Evolutionary conservation across 768 basidiomycete genomes (phyloP).

Genomic region (Tulasnella sp.): DNA sequence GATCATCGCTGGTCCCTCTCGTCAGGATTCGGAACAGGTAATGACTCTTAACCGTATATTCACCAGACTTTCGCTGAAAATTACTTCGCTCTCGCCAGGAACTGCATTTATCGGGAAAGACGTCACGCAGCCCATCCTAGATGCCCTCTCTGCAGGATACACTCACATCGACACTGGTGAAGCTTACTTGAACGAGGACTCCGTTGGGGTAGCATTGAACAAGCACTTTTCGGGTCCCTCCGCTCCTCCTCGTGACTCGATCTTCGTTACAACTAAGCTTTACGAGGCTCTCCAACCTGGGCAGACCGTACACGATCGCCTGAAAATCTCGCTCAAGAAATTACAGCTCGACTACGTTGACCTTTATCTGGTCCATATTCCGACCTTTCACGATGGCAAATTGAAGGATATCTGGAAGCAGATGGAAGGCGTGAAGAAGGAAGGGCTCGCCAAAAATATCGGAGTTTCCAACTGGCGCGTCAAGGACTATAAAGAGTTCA

Average conservation of each 20-base stretch:
- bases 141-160: constrained; percentile 24
- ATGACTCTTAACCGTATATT: too few relatives aligned
- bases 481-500: constrained; percentile 26
- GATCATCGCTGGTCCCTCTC: background rate
- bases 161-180: constrained; percentile 26
- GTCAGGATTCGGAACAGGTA: constrained; percentile 8
- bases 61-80: background rate
- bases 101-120: background rate
- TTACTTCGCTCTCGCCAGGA: background rate
- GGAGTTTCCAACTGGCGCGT: constrained; percentile 32
- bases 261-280: constrained; percentile 26
- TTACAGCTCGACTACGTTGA: constrained; percentile 25
- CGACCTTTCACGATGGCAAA: constrained; percentile 13
- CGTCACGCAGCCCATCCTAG: background rate
- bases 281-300: constrained; percentile 7
- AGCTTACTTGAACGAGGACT: constrained; percentile 26
- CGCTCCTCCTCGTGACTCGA: constrained; percentile 22
- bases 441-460: constrained; percentile 28
- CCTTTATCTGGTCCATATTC: constrained; percentile 28
- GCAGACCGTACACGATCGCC: constrained; percentile 20
- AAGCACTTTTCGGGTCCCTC: constrained; percentile 13
- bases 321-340: constrained; percentile 25
- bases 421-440: constrained; percentile 24
- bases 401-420: constrained; percentile 23
- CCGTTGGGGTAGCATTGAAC: constrained; percentile 25